Evolutionary conservation across 2,329 filamentous ascomycete genomes (phyloP), one percentile per base, ranked within the genome.

Genomic region (Amauroascus verrucosus): DNA sequence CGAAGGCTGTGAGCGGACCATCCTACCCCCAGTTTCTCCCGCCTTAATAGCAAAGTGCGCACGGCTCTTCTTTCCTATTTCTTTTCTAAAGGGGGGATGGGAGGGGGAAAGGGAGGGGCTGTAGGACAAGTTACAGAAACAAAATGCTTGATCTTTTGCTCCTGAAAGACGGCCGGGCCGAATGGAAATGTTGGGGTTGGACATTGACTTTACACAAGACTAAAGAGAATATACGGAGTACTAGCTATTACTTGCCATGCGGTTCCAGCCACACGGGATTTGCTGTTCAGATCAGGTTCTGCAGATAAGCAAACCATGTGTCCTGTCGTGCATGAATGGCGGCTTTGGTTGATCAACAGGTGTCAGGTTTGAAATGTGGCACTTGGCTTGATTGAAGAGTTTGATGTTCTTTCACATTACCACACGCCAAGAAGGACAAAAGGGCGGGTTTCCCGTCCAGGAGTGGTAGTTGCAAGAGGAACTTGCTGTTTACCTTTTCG

Each of bases 291-390:
- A 22, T 43, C 40, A 43, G n/a, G n/a, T 38, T 38, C 6, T 18
- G 35, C 41, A 28, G 40, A 43, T 46, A n/a, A 28, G 44, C 45
- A 18, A 37, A 48, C 45, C 45, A 48, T 48, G 45, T 48, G 45
- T 37, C 45, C 2, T 28, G 6, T 32, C 24, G 32, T 22, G 30
- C 30, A 37, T 48, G n/a, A 24, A 48, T 8, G 18, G 13, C 13
- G 18, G 18, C 9, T 18, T 30, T 46, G 45, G 45, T 37, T 48
- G 45, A 37, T 13, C 32, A 24, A n/a, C 45, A 48, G n/a, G 18
- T 37, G 45, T 37, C 45, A 48, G n/a, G n/a, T 16, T 2, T 35
- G 8, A 9, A 38, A 38, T 40, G 47, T 49, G 3, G 35, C 40
- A 41, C 48, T n/a, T 24, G 47, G 40, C n/a, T 40, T 18, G 11